Percentiles rank a stretch among this genome's conserved stretches.
phyloP scores from a whole-genome alignment of 139 green algal genomes.

The Pseudopediastrum boryanum region DNA sequence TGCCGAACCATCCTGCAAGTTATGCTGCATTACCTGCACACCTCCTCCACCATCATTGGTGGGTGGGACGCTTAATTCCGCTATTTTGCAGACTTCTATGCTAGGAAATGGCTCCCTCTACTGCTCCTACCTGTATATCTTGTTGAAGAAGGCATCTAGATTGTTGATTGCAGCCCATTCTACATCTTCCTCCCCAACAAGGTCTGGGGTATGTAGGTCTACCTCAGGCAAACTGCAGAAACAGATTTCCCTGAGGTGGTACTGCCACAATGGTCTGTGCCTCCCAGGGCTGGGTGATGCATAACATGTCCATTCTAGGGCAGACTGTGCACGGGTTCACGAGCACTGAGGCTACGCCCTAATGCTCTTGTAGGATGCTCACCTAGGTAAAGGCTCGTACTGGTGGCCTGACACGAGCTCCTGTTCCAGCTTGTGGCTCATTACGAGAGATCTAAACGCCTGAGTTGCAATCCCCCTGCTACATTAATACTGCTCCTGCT shows the following conservation, averaged over 20 bases:
- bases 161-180: constrained; percentile 79
- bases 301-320: no score
- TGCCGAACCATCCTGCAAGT: neutral
- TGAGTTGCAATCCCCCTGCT: no score
- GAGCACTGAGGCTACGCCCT: no score
- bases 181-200: constrained; percentile 62
- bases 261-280: no score
- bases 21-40: neutral
- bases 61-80: neutral
- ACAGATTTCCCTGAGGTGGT: neutral
- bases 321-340: no score
- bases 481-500: no score
- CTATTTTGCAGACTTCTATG: neutral
- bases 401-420: constrained; percentile 23
- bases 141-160: constrained; percentile 85
- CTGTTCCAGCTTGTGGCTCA: constrained; percentile 25
- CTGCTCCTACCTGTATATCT: constrained; percentile 80
- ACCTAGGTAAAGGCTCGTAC: constrained; percentile 40
- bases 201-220: constrained; percentile 18
- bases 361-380: neutral
- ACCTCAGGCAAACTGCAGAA: constrained; percentile 28
- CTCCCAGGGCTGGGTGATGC: no score
- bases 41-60: neutral
- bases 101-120: no score
- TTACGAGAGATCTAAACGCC: no score